Conservation (phyloP, 768 basidiomycete species). For the Lentinula raphanica region DNA sequence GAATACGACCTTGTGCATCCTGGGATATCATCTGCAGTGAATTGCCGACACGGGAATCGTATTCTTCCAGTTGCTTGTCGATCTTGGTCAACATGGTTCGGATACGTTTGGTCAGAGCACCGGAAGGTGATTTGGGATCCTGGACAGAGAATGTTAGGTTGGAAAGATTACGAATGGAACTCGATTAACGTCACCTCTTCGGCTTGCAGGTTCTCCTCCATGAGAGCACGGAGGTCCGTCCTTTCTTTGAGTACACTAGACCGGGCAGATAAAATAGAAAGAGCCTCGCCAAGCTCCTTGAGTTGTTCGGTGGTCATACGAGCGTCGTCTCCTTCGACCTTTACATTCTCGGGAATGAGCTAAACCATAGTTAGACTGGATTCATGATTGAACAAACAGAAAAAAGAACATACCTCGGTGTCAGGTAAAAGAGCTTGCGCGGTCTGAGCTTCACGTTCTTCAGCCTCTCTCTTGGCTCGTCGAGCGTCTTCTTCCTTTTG, state of each 20-base stretch:
- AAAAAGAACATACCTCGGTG: constrained; percentile 58
- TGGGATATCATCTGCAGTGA: constrained; percentile 84
- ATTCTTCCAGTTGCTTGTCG: constrained; percentile 85
- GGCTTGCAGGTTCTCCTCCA: constrained; percentile 88
- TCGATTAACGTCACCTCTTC: constrained; percentile 56
- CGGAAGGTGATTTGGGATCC: constrained; percentile 78
- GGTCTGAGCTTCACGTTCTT: constrained; percentile 70
- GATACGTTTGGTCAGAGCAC: constrained; percentile 92
- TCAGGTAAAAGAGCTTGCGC: constrained; percentile 85
- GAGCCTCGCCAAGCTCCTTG: constrained; percentile 86
- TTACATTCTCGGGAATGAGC: constrained; percentile 55
- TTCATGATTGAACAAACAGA: neutral
- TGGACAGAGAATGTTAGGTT: constrained; percentile 17
- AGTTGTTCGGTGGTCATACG: constrained; percentile 97
- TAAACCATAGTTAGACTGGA: constrained; percentile 18
- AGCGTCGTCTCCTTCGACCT: constrained; percentile 65
- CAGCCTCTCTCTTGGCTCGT: constrained; percentile 74
- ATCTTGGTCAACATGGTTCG: constrained; percentile 94
- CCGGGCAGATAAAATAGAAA: constrained; percentile 87
- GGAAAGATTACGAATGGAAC: neutral
- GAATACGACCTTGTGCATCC: constrained; percentile 83
- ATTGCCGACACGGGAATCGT: constrained; percentile 82
- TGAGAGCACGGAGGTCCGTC: constrained; percentile 82
- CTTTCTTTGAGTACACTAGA: constrained; percentile 95
- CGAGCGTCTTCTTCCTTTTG: constrained; percentile 92